These are phyloP conservation scores for Trichocomaceae sp. DNA, from an alignment of 2,329 filamentous ascomycete species.

Conservation along the genomic window DNA sequence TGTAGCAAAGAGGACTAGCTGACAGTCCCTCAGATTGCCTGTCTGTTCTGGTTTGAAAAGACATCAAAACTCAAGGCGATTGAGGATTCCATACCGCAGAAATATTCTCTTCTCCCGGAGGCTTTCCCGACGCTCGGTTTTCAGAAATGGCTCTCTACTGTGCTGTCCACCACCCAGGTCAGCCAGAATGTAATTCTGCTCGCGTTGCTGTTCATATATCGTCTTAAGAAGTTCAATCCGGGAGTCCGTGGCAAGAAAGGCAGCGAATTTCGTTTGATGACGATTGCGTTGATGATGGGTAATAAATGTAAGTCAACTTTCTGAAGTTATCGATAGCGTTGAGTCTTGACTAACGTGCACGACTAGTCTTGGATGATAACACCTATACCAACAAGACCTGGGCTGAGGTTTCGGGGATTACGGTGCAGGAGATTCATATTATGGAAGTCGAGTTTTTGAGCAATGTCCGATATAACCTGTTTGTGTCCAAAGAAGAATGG, in stretches of 20 bases:
- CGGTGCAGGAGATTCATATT: slow-evolving; percentile 90
- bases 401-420: slow-evolving; percentile 94
- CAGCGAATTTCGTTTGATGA: slow-evolving; percentile 87
- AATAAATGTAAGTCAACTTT: slow-evolving; percentile 70
- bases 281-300: slow-evolving; percentile 91
- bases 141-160: slow-evolving; percentile 85
- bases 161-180: slow-evolving; percentile 89
- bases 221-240: slow-evolving; percentile 83
- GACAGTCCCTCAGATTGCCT: slow-evolving; percentile 64
- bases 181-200: slow-evolving; percentile 91
- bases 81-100: slow-evolving; percentile 49
- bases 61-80: slow-evolving; percentile 70
- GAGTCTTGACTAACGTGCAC: slow-evolving; percentile 18
- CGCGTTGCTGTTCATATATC: slow-evolving; percentile 85
- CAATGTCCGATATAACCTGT: slow-evolving; percentile 92
- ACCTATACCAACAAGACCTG: slow-evolving; percentile 99
- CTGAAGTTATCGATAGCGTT: neutral
- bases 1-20: neutral
- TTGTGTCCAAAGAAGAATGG: slow-evolving; percentile 83
- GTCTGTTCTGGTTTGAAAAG: slow-evolving; percentile 95
- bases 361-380: slow-evolving; percentile 82
- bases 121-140: slow-evolving; percentile 74
- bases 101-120: slow-evolving; percentile 56
- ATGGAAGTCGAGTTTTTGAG: slow-evolving; percentile 99
- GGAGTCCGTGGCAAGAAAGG: slow-evolving; percentile 83